phyloP scores from a whole-genome alignment of 1,139 yeast species.

The Lodderomyces oxycetoniae region DNA sequence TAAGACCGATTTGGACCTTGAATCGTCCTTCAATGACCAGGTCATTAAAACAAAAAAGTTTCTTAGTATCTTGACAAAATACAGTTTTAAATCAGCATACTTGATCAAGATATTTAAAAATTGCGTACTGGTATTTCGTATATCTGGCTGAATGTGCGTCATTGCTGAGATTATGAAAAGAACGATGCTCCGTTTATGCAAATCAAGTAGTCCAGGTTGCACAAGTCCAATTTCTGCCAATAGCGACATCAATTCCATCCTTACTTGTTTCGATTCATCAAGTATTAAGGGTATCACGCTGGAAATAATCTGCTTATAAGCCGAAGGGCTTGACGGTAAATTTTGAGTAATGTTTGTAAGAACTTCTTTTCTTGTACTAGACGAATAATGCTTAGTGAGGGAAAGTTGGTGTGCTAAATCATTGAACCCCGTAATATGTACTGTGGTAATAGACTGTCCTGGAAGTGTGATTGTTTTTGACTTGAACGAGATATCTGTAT shows the following conservation, averaged over 20 bases:
- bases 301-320: conserved; percentile 54
- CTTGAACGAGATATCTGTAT: conserved; percentile 79
- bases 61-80: conserved; percentile 56
- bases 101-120: conserved; percentile 54
- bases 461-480: conserved; percentile 70
- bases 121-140: conserved; percentile 65
- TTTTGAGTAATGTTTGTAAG: conserved; percentile 45
- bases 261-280: conserved; percentile 61
- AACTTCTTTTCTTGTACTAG: conserved; percentile 71
- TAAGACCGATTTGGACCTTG: conserved; percentile 42
- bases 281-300: conserved; percentile 55
- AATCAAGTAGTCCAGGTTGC: conserved; percentile 55
- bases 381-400: conserved; percentile 73
- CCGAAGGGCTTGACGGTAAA: conserved; percentile 46
- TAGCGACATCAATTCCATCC: conserved; percentile 54
- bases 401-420: conserved; percentile 59
- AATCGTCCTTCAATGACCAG: conserved; percentile 50
- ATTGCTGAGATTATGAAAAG: conserved; percentile 86
- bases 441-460: conserved; percentile 40
- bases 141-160: conserved; percentile 81
- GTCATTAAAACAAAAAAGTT: conserved; percentile 55
- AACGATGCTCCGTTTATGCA: conserved; percentile 63
- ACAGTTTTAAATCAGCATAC: conserved; percentile 46
- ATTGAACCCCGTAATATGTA: conserved; percentile 15
- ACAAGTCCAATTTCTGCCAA: conserved; percentile 45